Evolutionary conservation across 2,329 filamentous ascomycete genomes (phyloP).

Genomic region (Fusarium piperis): DNA sequence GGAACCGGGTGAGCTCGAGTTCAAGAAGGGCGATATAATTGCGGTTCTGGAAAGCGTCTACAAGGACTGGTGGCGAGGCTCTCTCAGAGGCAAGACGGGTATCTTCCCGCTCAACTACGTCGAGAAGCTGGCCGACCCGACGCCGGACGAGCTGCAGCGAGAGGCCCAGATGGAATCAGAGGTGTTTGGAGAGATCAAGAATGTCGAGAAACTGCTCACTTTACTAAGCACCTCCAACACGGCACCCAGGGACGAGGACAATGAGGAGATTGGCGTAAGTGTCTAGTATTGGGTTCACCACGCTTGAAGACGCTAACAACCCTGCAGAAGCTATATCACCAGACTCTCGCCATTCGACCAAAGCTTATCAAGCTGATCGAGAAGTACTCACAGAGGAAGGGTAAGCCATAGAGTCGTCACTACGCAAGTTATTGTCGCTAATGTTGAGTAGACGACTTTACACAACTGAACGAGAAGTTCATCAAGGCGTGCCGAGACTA

Average conservation of each 20-base stretch:
- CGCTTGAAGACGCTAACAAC: slow-evolving; percentile 45
- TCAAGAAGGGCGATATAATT: slow-evolving; percentile 96
- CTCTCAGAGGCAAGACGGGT: slow-evolving; percentile 90
- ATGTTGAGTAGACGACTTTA: slow-evolving; percentile 83
- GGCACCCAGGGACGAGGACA: slow-evolving; percentile 85
- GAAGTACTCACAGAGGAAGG: slow-evolving; percentile 99
- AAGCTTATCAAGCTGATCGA: slow-evolving; percentile 98
- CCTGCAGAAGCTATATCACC: slow-evolving; percentile 80
- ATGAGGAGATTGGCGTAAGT: slow-evolving; percentile 91
- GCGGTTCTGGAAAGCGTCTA: slow-evolving; percentile 97
- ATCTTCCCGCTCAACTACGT: slow-evolving; percentile 99
- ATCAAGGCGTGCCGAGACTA: slow-evolving; percentile 98
- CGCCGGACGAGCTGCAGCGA: slow-evolving; percentile 89
- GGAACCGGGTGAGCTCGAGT: slow-evolving; percentile 93
- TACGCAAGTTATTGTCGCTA: slow-evolving; percentile 17
- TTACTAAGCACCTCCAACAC: slow-evolving; percentile 88
- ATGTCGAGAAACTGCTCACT: slow-evolving; percentile 78
- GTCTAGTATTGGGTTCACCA: too few relatives aligned
- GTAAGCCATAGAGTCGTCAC: slow-evolving; percentile 54
- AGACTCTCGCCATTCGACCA: slow-evolving; percentile 90
- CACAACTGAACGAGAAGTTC: slow-evolving; percentile 98
- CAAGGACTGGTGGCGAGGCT: slow-evolving; percentile 99
- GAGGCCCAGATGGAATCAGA: slow-evolving; percentile 94
- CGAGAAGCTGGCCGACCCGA: slow-evolving; percentile 95
- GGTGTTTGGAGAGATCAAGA: slow-evolving; percentile 72